phyloP scores from a whole-genome alignment of 495 filamentous ascomycete species.

The Platismatia glauca region DNA sequence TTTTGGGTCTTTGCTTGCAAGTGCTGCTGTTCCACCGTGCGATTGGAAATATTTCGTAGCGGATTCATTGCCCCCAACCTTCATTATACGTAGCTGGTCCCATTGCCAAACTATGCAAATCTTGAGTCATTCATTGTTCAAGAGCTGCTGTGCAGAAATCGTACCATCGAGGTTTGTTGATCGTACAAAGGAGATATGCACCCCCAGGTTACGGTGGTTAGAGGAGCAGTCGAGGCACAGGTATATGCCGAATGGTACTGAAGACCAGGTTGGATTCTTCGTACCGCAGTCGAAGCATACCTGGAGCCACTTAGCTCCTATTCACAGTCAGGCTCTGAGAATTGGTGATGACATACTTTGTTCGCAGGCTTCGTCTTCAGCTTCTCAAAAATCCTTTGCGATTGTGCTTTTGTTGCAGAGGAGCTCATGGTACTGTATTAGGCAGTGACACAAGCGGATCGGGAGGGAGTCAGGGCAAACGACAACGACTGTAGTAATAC shows the following conservation, averaged over 20 bases:
- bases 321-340: slow-evolving; percentile 13
- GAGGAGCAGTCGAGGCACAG: slow-evolving; percentile 95
- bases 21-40: slow-evolving; percentile 84
- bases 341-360: slow-evolving; percentile 51
- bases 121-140: background rate
- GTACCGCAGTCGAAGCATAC: slow-evolving; percentile 95
- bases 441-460: background rate
- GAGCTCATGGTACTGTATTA: slow-evolving; percentile 54
- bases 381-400: slow-evolving; percentile 97
- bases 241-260: slow-evolving; percentile 94
- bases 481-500: background rate
- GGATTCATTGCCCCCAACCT: slow-evolving; percentile 95
- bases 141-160: slow-evolving; percentile 27
- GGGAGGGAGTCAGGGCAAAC: background rate
- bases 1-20: slow-evolving; percentile 92
- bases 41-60: slow-evolving; percentile 96
- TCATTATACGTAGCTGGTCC: slow-evolving; percentile 97
- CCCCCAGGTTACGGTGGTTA: slow-evolving; percentile 83
- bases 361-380: slow-evolving; percentile 88
- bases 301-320: slow-evolving; percentile 38
- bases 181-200: slow-evolving; percentile 95
- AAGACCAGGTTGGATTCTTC: slow-evolving; percentile 98
- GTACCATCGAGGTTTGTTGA: slow-evolving; percentile 97
- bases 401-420: slow-evolving; percentile 83
- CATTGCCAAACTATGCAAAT: slow-evolving; percentile 83